Conservation (phyloP, 176 grass and related monocot species). For the Hyparrhenia diplandra region DNA sequence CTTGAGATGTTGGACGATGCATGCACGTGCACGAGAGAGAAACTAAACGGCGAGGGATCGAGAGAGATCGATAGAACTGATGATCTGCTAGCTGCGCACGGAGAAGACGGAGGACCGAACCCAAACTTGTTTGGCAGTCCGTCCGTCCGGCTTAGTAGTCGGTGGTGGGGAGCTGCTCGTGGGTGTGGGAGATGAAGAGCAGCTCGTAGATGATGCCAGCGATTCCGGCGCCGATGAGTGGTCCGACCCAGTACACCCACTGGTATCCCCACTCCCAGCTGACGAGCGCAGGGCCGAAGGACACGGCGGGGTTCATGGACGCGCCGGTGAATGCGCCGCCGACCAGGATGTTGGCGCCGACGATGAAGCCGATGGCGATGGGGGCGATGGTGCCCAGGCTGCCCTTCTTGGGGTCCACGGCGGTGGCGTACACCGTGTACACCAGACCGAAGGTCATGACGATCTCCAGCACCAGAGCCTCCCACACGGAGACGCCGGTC, state of each 20-base stretch:
- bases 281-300: constrained; percentile 84
- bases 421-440: constrained; percentile 95
- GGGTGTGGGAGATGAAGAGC: constrained; percentile 68
- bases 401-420: constrained; percentile 84
- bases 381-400: constrained; percentile 83
- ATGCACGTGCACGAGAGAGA: neutral
- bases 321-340: constrained; percentile 84
- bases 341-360: constrained; percentile 85
- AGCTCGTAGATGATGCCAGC: constrained; percentile 78
- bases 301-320: constrained; percentile 97
- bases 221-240: constrained; percentile 73
- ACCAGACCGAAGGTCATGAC: constrained; percentile 99
- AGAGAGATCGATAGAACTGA: neutral
- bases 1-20: neutral
- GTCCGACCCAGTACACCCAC: constrained; percentile 97
- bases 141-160: constrained; percentile 42
- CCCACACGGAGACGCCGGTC: constrained; percentile 48
- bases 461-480: constrained; percentile 80
- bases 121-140: no score
- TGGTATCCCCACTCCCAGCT: constrained; percentile 88
- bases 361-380: constrained; percentile 93
- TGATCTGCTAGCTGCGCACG: neutral
- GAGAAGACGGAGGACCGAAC: neutral
- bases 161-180: constrained; percentile 74
- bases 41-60: constrained; percentile 15